Conservation (phyloP, 2,329 filamentous ascomycete genomes). For the Trichoderma sp. region DNA sequence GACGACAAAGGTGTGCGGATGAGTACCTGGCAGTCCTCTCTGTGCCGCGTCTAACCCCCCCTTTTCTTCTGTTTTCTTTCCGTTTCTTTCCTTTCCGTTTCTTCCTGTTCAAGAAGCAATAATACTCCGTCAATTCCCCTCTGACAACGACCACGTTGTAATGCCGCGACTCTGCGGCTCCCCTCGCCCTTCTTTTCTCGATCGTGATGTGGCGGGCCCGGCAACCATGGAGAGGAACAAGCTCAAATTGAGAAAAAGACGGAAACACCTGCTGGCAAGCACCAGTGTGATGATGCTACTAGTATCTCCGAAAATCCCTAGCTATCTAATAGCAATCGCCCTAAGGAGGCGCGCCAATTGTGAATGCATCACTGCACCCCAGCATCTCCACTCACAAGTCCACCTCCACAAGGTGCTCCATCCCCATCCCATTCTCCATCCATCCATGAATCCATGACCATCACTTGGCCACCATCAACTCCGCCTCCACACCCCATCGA, state of each 20-base stretch:
- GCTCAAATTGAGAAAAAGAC: constrained; percentile 4
- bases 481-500: constrained; percentile 21
- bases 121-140: background rate
- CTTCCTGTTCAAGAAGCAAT: background rate
- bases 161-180: background rate
- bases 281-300: constrained; percentile 8
- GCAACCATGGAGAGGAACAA: constrained; percentile 2
- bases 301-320: constrained; percentile 19
- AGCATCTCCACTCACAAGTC: constrained; percentile 19
- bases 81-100: background rate
- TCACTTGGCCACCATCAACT: constrained; percentile 15
- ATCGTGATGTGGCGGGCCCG: constrained; percentile 9
- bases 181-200: background rate
- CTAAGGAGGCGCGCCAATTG: constrained; percentile 18
- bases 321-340: constrained; percentile 7
- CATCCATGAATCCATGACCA: constrained; percentile 18
- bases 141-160: background rate
- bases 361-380: constrained; percentile 18
- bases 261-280: constrained; percentile 13
- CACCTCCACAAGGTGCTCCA: constrained; percentile 18
- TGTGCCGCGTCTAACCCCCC: background rate
- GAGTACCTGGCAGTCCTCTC: background rate
- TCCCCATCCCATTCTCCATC: constrained; percentile 13
- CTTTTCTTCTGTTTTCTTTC: background rate
- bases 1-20: background rate